These are phyloP conservation scores for Phytopythium litorale DNA, from an alignment of 352 stramenopile genomes.

Conservation along the genomic window DNA sequence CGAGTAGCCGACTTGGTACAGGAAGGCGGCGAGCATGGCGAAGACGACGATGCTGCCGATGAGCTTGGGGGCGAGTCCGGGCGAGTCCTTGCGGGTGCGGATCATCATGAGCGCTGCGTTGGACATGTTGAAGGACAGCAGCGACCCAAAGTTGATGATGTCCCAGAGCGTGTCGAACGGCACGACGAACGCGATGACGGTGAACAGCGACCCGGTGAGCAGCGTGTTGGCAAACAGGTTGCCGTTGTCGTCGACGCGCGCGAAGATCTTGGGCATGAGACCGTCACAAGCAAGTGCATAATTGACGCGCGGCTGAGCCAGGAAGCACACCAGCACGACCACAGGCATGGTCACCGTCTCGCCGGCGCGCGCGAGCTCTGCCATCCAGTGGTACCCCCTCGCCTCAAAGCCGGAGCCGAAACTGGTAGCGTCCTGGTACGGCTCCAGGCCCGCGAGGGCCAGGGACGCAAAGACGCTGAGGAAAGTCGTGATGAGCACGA, in stretches of 20 bases:
- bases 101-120: constrained; percentile 74
- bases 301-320: constrained; percentile 87
- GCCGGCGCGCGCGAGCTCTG: constrained; percentile 25
- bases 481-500: constrained; percentile 67
- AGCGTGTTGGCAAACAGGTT: constrained; percentile 81
- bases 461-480: constrained; percentile 51
- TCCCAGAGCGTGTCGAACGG: constrained; percentile 83
- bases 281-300: constrained; percentile 87
- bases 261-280: constrained; percentile 87
- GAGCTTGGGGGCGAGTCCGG: constrained; percentile 36
- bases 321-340: constrained; percentile 87
- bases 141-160: constrained; percentile 85
- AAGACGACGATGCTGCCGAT: constrained; percentile 36
- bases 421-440: constrained; percentile 24
- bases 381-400: constrained; percentile 22
- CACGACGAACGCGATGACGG: constrained; percentile 62
- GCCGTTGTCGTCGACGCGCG: constrained; percentile 55
- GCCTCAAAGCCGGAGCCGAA: constrained; percentile 25
- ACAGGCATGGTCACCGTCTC: constrained; percentile 81
- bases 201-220: constrained; percentile 65
- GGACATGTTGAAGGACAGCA: constrained; percentile 86
- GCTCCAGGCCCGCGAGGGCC: constrained; percentile 74
- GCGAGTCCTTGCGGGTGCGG: constrained; percentile 53
- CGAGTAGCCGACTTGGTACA: constrained; percentile 66
- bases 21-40: constrained; percentile 41